Percentiles rank a stretch among this genome's conserved stretches.
Conservation (phyloP, 345 rosid genomes). For the Passiflora organensis region DNA sequence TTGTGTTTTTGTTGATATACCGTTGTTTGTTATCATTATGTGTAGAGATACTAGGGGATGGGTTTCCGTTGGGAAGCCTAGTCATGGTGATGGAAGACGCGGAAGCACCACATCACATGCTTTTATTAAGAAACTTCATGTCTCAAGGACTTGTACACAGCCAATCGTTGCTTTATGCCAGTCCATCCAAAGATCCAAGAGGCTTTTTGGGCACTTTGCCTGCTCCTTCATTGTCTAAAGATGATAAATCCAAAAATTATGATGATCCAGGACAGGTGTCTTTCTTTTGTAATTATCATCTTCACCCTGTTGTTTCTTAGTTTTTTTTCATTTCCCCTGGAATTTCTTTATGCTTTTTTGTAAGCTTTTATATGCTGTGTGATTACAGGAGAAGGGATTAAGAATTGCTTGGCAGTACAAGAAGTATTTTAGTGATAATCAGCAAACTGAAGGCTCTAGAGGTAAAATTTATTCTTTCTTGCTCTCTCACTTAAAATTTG, state of each 20-base stretch:
- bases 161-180: constrained; percentile 77
- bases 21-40: background rate
- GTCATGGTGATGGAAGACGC: constrained; percentile 98
- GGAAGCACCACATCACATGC: constrained; percentile 98
- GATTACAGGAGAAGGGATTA: constrained; percentile 56
- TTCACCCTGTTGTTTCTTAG: background rate
- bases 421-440: constrained; percentile 72
- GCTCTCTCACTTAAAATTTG: background rate
- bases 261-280: constrained; percentile 49
- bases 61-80: constrained; percentile 74
- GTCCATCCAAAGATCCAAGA: constrained; percentile 75
- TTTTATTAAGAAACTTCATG: constrained; percentile 84
- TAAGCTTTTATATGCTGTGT: background rate
- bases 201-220: constrained; percentile 91
- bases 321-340: constrained; percentile 2
- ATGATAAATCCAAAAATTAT: constrained; percentile 40
- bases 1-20: background rate
- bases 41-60: constrained; percentile 80
- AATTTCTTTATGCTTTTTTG: background rate
- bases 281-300: too few species aligned
- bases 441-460: constrained; percentile 32
- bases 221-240: constrained; percentile 53
- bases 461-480: constrained; percentile 23
- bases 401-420: constrained; percentile 94
- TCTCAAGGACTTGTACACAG: constrained; percentile 86